Base-by-base conservation (phyloP, 2,329 filamentous ascomycete species). In the Talaromyces sp. region DNA sequence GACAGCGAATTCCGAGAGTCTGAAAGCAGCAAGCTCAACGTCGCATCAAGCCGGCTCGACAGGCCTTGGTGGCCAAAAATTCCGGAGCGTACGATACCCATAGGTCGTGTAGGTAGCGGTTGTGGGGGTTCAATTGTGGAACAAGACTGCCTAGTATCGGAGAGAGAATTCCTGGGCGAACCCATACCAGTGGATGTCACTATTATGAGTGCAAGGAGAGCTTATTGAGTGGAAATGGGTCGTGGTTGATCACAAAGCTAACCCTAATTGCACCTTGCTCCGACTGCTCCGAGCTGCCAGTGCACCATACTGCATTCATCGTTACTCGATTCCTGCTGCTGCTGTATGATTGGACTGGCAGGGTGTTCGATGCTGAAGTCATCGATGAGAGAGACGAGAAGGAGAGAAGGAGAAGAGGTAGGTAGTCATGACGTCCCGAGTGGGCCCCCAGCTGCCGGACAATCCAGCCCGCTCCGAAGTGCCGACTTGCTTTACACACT, bases 391-490 rank as follows among this genome's bases (percentile, higher is more conserved):
- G 27, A 6, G 27, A 31, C 7, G 27, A 27, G 27, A 1, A 7
- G 27, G 27, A 31, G 27, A 31, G 27, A 31, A 31, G 27, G 27
- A 31, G 27, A 31, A 31, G 27, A 13, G 3, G 35, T 22, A 37
- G 35, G 39, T 52, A 52, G 61, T 62, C 61, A 62, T 62, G 60
- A 62, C 60, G 60, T 62, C 49, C 45, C 22, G 8, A 15, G 31
- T 50, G 22, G 27, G 19, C 27, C 45, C 15, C 13, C 22, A 50
- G 6, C 47, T 22, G 49, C 49, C 31, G 49, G 15, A 54, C 49
- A 31, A 6, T 47, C 43, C 11, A 13, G 19, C 43, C 19, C 9
- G 13, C 41, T 15, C 37, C 7, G 27, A 19, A 31, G 2, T 8
- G 13, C 49, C 31, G 8, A 7, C 15, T 33, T 52, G 17, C 31